Percentiles rank a stretch among this genome's conserved stretches.
phyloP scores from a whole-genome alignment of 306 rosid species.

The Citrullus amarus region DNA sequence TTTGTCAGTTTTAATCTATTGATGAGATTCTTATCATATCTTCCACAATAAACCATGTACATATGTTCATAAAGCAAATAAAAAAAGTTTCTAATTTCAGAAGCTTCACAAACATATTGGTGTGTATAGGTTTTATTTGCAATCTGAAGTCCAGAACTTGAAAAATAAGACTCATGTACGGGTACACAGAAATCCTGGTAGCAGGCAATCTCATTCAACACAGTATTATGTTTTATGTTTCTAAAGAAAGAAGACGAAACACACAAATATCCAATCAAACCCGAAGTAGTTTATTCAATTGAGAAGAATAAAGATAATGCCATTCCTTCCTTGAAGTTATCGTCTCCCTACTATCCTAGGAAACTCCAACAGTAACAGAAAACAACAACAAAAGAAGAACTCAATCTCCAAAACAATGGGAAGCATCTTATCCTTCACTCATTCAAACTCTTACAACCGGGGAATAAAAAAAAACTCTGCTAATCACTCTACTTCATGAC shows the following conservation, averaged over 20 bases:
- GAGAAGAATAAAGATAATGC: neutral
- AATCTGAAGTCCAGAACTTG: neutral
- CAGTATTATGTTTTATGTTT: neutral
- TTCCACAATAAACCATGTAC: neutral
- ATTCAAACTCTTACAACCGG: neutral
- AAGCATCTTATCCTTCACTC: slow-evolving; percentile 2
- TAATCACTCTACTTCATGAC: neutral
- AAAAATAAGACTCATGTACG: neutral
- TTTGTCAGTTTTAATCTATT: neutral
- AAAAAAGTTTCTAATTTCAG: neutral
- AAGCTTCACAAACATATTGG: neutral
- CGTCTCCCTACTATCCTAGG: neutral
- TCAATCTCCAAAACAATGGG: neutral
- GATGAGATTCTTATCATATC: neutral
- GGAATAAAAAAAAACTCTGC: neutral
- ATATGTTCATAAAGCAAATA: neutral
- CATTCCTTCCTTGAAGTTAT: neutral
- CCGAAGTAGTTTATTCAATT: neutral
- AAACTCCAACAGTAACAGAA: neutral
- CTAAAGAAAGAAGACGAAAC: neutral
- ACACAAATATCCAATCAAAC: neutral
- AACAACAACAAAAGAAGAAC: neutral
- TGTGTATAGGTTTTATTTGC: neutral
- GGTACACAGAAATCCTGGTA: neutral
- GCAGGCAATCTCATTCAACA: neutral